These are phyloP conservation scores for Oryza meridionalis DNA, from an alignment of 176 grass and related monocot genomes.

Conservation along the genomic window DNA sequence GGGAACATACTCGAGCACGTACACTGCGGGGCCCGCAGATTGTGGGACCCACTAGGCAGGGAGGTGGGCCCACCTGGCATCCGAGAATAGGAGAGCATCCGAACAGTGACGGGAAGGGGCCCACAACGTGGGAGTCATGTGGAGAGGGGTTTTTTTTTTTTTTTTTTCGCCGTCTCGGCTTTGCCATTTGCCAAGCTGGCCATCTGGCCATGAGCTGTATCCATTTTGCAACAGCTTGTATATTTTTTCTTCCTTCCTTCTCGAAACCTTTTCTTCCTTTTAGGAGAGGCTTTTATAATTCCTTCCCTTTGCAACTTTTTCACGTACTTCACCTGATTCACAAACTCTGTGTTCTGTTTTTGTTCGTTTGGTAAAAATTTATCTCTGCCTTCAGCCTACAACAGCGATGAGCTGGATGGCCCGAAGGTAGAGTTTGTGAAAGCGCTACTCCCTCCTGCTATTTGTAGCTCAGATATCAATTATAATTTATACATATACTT, in stretches of 20 bases:
- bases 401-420: no score
- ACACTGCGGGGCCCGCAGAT: no score
- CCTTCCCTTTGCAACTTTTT: neutral
- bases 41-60: no score
- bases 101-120: neutral
- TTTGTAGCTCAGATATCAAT: no score
- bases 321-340: neutral
- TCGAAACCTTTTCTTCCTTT: no score
- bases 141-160: neutral
- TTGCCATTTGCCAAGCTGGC: slow-evolving; percentile 15
- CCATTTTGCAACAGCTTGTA: neutral
- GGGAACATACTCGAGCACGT: no score
- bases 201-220: slow-evolving; percentile 29
- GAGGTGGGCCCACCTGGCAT: neutral
- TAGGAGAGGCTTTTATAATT: neutral
- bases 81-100: neutral
- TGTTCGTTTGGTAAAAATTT: no score
- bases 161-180: neutral
- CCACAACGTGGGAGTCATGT: slow-evolving; percentile 29
- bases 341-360: no score
- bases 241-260: neutral
- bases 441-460: no score
- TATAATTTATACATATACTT: no score
- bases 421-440: no score
- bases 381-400: no score